A percentile compares a stretch with the other conserved stretches of the same genome.
These are phyloP conservation scores for Isatis lusitanica DNA, from an alignment of 441 rosid genomes.

Conservation along the genomic window DNA sequence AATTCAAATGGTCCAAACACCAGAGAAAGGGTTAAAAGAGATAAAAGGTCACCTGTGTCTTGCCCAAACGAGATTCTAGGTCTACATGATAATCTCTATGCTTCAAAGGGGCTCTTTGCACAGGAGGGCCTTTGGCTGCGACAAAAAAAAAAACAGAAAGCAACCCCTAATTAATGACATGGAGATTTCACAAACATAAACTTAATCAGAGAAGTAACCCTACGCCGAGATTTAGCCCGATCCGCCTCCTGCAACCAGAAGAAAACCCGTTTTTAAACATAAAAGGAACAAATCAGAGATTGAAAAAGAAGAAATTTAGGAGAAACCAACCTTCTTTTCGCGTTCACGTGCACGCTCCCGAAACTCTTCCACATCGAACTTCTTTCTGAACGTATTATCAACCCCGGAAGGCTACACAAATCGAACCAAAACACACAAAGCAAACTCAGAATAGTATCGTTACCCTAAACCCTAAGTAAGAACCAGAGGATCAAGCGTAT, in stretches of 20 bases:
- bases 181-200: not conserved
- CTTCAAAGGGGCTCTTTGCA: constrained; percentile 95
- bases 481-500: not conserved
- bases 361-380: constrained; percentile 80
- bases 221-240: constrained; percentile 73
- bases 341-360: constrained; percentile 91
- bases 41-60: constrained; percentile 66
- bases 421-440: constrained; percentile 2
- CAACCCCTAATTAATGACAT: not conserved
- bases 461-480: not conserved
- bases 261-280: not conserved
- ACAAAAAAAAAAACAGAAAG: not conserved
- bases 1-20: not conserved
- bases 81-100: constrained; percentile 97
- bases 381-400: constrained; percentile 87
- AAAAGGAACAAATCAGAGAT: not conserved
- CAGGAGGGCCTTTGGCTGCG: constrained; percentile 89
- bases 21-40: not conserved
- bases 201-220: constrained; percentile 29
- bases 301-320: not conserved
- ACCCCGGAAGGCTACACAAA: constrained; percentile 59
- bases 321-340: constrained; percentile 60
- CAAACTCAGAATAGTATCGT: constrained; percentile 5
- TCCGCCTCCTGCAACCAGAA: constrained; percentile 62
- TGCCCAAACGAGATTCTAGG: constrained; percentile 92